Base-by-base conservation (phyloP, 2,329 filamentous ascomycete species). In the Ophiostoma ulmi region DNA sequence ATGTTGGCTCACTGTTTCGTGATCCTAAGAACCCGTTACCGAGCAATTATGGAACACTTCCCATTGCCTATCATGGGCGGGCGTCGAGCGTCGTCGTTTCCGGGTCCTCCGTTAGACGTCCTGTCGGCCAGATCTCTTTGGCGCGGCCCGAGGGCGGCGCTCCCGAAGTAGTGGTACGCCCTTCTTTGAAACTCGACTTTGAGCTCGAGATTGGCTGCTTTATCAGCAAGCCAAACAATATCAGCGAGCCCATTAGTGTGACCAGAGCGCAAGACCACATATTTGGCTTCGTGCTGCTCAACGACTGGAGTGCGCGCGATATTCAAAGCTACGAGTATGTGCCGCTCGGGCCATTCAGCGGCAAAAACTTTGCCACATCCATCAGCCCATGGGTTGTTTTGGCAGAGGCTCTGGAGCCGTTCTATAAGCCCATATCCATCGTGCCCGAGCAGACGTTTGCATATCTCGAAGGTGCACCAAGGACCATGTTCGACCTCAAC, bases 241-340 rank as follows among this genome's bases (percentile, higher is more conserved):
- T 92, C 76, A 91, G 91, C 7, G 80, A 85, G 70, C 85, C 88
- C 0, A 83, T 95, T 26, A 79, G 82, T 0, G 85, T 94, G 31
- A 80, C 81, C 2, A 81, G 89, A 64, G 92, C 92, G 0, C 87
- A 89, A 69, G 85, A 91, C 22, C 84, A 88, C 75, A 84, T 96
- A 38, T 95, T 95, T 76, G 92, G 92, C 17, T 84, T 92, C 36
- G 92, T 95, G 0, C 80, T 96, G 71, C 86, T 96, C 83, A 96
- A 96, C 75, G 92, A 96, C 79, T 96, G 92, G 92, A 92, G 89
- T 70, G 92, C 92, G 5, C 83, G 92, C 73, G 92, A 95, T 75
- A 89, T 95, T 68, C 92, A 96, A 77, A 86, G 86, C 0, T 95
- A 91, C 91, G 92, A 96, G 79, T 94, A 94, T 75, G 85, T 94